A percentile compares a stretch with the other conserved stretches of the same genome.
These are phyloP conservation scores for Calocybe indica DNA, from an alignment of 768 basidiomycete genomes.

Conservation along the genomic window DNA sequence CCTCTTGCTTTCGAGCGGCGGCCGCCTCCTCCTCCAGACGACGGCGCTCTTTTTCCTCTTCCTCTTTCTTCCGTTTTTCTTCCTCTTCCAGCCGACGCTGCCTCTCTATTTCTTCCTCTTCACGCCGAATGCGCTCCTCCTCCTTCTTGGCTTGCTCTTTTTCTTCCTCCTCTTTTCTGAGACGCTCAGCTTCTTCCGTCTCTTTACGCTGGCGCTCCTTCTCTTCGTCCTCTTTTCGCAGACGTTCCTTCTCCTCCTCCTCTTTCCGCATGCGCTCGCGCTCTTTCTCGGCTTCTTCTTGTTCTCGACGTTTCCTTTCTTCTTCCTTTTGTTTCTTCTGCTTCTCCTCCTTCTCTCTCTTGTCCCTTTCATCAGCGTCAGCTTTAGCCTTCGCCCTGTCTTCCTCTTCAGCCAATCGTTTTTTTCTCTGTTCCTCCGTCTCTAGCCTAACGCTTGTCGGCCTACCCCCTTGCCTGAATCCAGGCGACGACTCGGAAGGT, in stretches of 20 bases:
- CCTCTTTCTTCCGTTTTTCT: slow-evolving; percentile 29
- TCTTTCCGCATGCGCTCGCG: slow-evolving; percentile 29
- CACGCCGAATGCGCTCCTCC: slow-evolving; percentile 27
- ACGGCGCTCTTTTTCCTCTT: slow-evolving; percentile 26
- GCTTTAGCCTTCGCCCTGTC: slow-evolving; percentile 23
- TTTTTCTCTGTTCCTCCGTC: slow-evolving; percentile 43
- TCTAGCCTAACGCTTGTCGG: slow-evolving; percentile 55
- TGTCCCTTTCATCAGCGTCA: slow-evolving; percentile 21
- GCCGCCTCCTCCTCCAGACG: slow-evolving; percentile 31
- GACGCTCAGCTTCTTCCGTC: slow-evolving; percentile 21
- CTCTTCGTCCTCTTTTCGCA: slow-evolving; percentile 28
- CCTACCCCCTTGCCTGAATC: slow-evolving; percentile 29
- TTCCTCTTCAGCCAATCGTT: slow-evolving; percentile 29
- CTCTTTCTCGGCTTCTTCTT: slow-evolving; percentile 45
- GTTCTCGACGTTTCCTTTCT: slow-evolving; percentile 37
- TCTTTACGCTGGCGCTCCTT: slow-evolving; percentile 26
- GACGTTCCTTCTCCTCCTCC: slow-evolving; percentile 32
- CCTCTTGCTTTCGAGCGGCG: slow-evolving; percentile 18
- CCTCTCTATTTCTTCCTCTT: slow-evolving; percentile 50
- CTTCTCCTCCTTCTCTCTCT: slow-evolving; percentile 25
- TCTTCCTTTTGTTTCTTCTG: slow-evolving; percentile 16
- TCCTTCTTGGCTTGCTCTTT: slow-evolving; percentile 19
- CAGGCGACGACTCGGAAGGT: slow-evolving; percentile 22
- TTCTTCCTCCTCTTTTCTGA: slow-evolving; percentile 28
- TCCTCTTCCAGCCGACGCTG: slow-evolving; percentile 38